phyloP scores from a whole-genome alignment of 2,329 filamentous ascomycete species.

The Zalaria obscura region DNA sequence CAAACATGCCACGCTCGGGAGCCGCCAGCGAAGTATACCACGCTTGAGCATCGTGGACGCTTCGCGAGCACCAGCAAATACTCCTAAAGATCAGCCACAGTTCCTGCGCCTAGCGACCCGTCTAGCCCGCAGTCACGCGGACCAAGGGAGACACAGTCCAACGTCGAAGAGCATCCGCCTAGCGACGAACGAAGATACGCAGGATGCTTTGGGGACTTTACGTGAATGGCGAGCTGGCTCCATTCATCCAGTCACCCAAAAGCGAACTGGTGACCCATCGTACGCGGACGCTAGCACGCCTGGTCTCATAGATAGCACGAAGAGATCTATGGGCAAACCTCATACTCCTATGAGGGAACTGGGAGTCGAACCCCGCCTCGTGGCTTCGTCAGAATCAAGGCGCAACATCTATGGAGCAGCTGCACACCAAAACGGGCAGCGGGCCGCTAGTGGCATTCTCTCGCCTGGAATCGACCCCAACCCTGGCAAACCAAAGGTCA shows the following conservation, averaged over 20 bases:
- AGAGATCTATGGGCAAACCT: too few species aligned
- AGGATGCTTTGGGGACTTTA: slow-evolving; percentile 37
- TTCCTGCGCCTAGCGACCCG: slow-evolving; percentile 44
- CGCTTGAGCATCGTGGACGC: slow-evolving; percentile 38
- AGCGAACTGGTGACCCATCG: slow-evolving; percentile 11
- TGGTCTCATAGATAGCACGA: too few species aligned
- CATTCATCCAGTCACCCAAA: too few species aligned
- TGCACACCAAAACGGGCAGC: too few species aligned
- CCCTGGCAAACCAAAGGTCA: too few species aligned
- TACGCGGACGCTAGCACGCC: slow-evolving; percentile 2
- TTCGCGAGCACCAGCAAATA: slow-evolving; percentile 17
- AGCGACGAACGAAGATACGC: slow-evolving; percentile 37
- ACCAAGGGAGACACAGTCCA: slow-evolving; percentile 37
- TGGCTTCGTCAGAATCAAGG: too few species aligned
- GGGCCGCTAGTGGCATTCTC: too few species aligned
- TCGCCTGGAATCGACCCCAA: too few species aligned
- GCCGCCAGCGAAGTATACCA: slow-evolving; percentile 5
- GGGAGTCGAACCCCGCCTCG: too few species aligned
- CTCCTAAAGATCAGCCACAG: slow-evolving; percentile 25
- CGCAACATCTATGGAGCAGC: too few species aligned
- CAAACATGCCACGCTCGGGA: not conserved
- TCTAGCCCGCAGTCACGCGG: slow-evolving; percentile 30
- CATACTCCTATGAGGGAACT: too few species aligned
- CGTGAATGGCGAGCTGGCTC: slow-evolving; percentile 36
- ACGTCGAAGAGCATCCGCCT: slow-evolving; percentile 37